Evolutionary conservation across 2,329 filamentous ascomycete species (phyloP), one percentile per base, ranked within the genome.

Genomic region (Chrysoporthe cubensis): DNA sequence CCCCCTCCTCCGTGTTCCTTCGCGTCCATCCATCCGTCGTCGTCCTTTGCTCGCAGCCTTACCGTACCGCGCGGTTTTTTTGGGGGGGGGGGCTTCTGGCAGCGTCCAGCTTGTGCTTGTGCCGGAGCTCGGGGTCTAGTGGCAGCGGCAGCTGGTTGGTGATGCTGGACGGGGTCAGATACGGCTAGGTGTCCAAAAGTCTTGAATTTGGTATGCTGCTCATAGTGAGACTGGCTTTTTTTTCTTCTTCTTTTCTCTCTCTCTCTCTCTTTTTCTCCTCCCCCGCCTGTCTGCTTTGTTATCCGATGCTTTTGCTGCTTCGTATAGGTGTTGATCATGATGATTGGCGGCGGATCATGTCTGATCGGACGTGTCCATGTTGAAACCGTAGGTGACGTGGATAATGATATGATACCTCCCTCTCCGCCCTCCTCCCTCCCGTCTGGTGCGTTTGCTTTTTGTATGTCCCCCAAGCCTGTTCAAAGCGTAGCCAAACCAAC

Each of bases 241-340:
- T 26, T 18, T 26, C 3, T 26, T 26, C 14, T 1, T n/a, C 7
- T 46, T 46, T 18, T 46, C 54, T 37, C 18, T 57, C 54, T 32
- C 37, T 26, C 26, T 26, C 26, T 1, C 26, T 26, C 26, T 18
- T 16, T 37, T 50, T 37, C 11, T 13, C 21, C 40, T 32, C 8
- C 21, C n/a, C 61, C 40, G 61, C 48, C 40, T 63, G 11, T 34
- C 50, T 42, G 34, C 21, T 16, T 18, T 44, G 42, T 43, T 32
- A 37, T 37, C 42, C 16, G 59, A 61, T 46, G 44, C 59, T 46
- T 14, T 21, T 50, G 42, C 52, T 59, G 42, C 63, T 58, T 37
- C 42, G 26, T 65, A 65, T 65, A 59, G 63, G 59, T 57, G 14
- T 26, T 59, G 37, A 57, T 64, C 43, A 62, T 26, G 26, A 26